Percentiles rank a stretch among this genome's conserved stretches.
Evolutionary conservation across 179 eudicot species (phyloP).

Genomic region (Silene noctiflora): DNA sequence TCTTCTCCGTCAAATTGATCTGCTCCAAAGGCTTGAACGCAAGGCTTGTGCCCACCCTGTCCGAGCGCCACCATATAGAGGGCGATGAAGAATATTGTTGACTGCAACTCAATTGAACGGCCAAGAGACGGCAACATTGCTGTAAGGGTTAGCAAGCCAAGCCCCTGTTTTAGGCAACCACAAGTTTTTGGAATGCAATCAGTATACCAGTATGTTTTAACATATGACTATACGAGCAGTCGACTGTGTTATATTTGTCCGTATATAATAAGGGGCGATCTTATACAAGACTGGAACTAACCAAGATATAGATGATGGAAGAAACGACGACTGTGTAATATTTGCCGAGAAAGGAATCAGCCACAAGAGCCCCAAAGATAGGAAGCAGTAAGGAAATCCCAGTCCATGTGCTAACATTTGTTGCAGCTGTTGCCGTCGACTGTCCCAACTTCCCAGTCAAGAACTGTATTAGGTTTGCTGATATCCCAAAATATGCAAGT

Average conservation of each 20-base stretch:
- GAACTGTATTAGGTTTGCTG: conserved; percentile 45
- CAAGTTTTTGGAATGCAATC: too few relatives aligned
- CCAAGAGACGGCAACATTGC: conserved; percentile 38
- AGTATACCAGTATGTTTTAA: too few relatives aligned
- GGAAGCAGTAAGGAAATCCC: conserved; percentile 42
- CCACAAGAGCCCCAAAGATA: conserved; percentile 50
- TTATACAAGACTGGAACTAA: conserved; percentile 16
- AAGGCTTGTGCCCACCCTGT: conserved; percentile 72
- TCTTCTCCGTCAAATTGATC: conserved; percentile 19
- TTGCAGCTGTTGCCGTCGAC: conserved; percentile 56
- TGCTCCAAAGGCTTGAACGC: conserved; percentile 10
- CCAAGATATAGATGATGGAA: conserved; percentile 50
- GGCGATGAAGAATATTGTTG: conserved; percentile 27
- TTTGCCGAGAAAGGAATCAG: conserved; percentile 56
- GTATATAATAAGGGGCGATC: too few relatives aligned
- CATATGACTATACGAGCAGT: too few relatives aligned
- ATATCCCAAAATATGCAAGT: conserved; percentile 47
- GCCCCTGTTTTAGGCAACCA: conserved; percentile 35
- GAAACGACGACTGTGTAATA: conserved; percentile 42
- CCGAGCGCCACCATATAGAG: conserved; percentile 45
- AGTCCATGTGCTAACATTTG: conserved; percentile 48
- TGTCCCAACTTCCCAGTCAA: conserved; percentile 50
- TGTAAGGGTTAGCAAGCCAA: conserved; percentile 56
- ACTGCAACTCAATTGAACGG: conserved; percentile 37
- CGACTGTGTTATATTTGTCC: too few relatives aligned